phyloP scores from a whole-genome alignment of 257 asterid genomes.

The Solanum sejunctum region DNA sequence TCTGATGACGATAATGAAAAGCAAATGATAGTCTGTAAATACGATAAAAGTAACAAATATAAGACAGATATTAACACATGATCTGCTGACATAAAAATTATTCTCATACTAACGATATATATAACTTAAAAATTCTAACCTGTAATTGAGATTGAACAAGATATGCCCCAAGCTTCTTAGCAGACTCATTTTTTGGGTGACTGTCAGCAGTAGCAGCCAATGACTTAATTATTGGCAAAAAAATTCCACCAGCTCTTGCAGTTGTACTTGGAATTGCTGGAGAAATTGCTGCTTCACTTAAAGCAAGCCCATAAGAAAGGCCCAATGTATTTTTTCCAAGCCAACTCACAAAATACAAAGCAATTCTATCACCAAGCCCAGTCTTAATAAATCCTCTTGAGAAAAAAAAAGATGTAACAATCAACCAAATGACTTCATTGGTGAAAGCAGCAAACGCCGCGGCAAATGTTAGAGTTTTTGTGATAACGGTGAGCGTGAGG shows the following conservation, averaged over 20 bases:
- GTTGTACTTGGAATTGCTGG: conserved; percentile 81
- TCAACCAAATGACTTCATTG: conserved; percentile 71
- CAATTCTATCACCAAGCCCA: conserved; percentile 74
- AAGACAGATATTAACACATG: not conserved
- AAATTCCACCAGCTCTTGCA: conserved; percentile 77
- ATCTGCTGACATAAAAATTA: not conserved
- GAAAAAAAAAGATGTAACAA: conserved; percentile 52
- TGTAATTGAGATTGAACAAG: conserved; percentile 66
- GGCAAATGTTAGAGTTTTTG: conserved; percentile 50
- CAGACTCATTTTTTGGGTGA: conserved; percentile 42
- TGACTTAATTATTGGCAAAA: conserved; percentile 66
- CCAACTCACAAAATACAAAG: conserved; percentile 51
- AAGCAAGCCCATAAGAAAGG: conserved; percentile 50
- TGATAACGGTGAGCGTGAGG: conserved; percentile 39
- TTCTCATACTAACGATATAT: not conserved
- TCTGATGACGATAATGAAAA: too few species aligned
- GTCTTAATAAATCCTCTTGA: conserved; percentile 70
- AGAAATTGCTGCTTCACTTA: conserved; percentile 52
- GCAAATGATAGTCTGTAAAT: too few species aligned
- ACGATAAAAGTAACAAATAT: too few species aligned
- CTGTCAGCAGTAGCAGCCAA: conserved; percentile 46
- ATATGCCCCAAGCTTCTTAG: conserved; percentile 61
- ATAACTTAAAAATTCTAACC: conserved; percentile 16
- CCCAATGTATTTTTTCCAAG: conserved; percentile 64
- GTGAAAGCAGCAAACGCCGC: conserved; percentile 65